A percentile compares a stretch with the other conserved stretches of the same genome.
Conservation (phyloP, 2,329 filamentous ascomycete species). For the Colletotrichum melonis region DNA sequence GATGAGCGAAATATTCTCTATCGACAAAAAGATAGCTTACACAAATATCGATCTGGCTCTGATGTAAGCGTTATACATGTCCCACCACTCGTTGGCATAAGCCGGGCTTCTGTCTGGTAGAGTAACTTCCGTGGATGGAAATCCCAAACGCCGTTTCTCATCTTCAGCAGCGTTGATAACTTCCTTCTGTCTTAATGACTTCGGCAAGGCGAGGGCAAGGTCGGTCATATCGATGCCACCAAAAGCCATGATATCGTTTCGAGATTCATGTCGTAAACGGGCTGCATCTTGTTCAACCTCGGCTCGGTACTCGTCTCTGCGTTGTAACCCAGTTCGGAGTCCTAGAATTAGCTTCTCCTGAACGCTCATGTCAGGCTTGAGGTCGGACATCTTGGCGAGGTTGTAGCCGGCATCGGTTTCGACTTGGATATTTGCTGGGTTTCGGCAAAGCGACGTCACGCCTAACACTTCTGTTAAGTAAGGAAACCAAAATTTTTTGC, state of each 20-base stretch:
- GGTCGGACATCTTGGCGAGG: background rate
- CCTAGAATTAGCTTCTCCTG: constrained; percentile 17
- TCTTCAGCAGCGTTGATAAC: background rate
- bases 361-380: constrained; percentile 3
- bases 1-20: background rate
- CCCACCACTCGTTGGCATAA: background rate
- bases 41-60: background rate
- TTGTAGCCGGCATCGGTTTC: background rate
- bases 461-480: background rate
- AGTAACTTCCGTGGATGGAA: background rate
- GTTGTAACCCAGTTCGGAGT: background rate
- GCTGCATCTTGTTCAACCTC: background rate
- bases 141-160: background rate
- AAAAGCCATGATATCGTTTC: background rate
- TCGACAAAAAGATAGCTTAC: background rate
- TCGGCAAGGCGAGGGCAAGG: background rate
- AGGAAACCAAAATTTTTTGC: no score
- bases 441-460: background rate
- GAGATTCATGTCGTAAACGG: background rate
- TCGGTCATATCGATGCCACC: constrained; percentile 3
- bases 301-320: background rate
- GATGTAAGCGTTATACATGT: background rate
- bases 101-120: background rate
- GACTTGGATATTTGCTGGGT: background rate
- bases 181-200: background rate